Evolutionary conservation across 768 basidiomycete genomes (phyloP).

Genomic region (Suillus cothurnatus): DNA sequence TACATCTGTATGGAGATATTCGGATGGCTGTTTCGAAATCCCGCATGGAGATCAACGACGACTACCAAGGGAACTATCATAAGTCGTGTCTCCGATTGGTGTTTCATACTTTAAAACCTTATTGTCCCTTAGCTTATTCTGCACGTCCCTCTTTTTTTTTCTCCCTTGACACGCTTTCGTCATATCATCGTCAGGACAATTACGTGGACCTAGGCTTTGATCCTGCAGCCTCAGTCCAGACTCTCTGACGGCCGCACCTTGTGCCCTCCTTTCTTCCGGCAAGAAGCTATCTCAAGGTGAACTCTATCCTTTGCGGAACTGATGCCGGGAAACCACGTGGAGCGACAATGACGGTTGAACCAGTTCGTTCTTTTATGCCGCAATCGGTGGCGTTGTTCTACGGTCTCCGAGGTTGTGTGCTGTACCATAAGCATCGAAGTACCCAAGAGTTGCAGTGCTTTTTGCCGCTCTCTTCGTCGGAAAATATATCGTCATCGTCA

Average conservation of each 20-base stretch:
- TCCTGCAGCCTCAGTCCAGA: background rate
- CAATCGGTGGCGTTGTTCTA: background rate
- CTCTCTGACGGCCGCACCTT: background rate
- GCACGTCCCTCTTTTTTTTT: background rate
- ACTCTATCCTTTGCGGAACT: background rate
- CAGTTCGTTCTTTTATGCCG: background rate
- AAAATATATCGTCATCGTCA: background rate
- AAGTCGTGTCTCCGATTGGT: background rate
- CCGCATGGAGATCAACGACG: background rate
- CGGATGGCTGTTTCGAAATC: background rate
- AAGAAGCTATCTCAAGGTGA: background rate
- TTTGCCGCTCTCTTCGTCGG: background rate
- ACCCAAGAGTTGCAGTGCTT: background rate
- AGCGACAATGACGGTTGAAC: background rate
- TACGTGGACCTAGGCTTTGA: background rate
- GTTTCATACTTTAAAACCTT: constrained; percentile 6
- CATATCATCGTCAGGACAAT: background rate
- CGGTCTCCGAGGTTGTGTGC: constrained; percentile 1
- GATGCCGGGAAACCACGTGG: background rate
- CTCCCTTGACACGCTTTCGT: background rate
- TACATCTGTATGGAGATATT: constrained; percentile 1
- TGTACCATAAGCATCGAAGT: background rate
- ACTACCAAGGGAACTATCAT: constrained; percentile 1
- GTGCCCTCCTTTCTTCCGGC: background rate
- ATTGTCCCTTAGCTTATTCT: constrained; percentile 6